A percentile compares a stretch with the other conserved stretches of the same genome.
Conservation (phyloP, 1,284 basidiomycete genomes). For the Irpex lacteus region DNA sequence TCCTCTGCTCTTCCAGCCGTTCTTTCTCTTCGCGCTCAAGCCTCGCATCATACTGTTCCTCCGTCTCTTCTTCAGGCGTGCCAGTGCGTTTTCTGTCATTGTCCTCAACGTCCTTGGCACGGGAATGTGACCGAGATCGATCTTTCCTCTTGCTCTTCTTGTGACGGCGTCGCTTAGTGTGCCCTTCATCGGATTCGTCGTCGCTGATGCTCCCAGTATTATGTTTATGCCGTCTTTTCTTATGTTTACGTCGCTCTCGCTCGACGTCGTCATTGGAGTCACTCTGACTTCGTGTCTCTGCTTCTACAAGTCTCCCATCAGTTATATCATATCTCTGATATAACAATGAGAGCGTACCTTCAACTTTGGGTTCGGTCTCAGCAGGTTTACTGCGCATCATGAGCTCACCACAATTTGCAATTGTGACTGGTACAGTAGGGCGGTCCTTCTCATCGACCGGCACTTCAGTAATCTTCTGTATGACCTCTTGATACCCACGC, state of each 20-base stretch:
- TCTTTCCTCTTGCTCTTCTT: constrained; percentile 27
- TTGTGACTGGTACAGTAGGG: constrained; percentile 69
- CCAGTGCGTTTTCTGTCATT: constrained; percentile 24
- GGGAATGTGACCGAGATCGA: constrained; percentile 18
- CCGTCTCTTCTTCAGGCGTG: constrained; percentile 48
- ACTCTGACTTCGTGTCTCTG: not conserved
- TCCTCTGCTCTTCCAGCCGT: constrained; percentile 45
- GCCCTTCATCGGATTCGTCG: constrained; percentile 28
- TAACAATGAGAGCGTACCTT: not conserved
- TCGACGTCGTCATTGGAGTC: constrained; percentile 17
- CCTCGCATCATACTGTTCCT: constrained; percentile 67
- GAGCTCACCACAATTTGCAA: constrained; percentile 83
- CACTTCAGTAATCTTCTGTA: constrained; percentile 51
- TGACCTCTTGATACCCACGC: constrained; percentile 58
- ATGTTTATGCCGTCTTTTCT: constrained; percentile 28
- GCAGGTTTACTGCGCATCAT: constrained; percentile 54
- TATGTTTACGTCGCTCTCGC: constrained; percentile 21
- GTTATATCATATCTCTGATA: no score
- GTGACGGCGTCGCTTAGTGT: constrained; percentile 16
- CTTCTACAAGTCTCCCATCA: not conserved
- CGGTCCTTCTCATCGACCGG: constrained; percentile 68
- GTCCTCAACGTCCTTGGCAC: constrained; percentile 15
- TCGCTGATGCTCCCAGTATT: constrained; percentile 14
- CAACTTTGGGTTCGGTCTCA: constrained; percentile 17
- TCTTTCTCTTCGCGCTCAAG: constrained; percentile 71